Percentiles rank a stretch among this genome's conserved stretches.
Conservation (phyloP, 2,329 filamentous ascomycete species). For the Aspergillus texensis region DNA sequence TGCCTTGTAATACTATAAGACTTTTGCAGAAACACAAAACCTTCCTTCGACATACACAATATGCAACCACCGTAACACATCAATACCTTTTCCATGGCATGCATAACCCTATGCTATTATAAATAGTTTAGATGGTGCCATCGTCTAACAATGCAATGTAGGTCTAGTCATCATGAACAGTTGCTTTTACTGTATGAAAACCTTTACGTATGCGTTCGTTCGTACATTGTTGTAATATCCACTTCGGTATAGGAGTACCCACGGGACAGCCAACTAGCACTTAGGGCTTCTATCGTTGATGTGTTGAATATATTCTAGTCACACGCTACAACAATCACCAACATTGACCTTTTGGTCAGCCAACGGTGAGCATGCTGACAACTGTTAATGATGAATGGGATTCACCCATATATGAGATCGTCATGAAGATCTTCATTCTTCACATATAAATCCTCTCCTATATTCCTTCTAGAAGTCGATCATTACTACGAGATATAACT, state of each 20-base stretch:
- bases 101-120: too few species aligned
- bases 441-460: not conserved
- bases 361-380: not conserved
- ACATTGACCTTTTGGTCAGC: too few species aligned
- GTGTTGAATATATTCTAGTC: not conserved
- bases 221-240: too few species aligned
- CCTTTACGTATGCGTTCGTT: fast-evolving
- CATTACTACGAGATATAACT: not conserved
- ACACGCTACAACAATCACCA: not conserved
- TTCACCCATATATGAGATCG: not conserved
- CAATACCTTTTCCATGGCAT: fast-evolving
- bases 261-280: not conserved
- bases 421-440: not conserved
- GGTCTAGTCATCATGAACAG: too few species aligned
- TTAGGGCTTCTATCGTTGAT: not conserved
- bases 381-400: not conserved
- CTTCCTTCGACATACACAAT: too few species aligned
- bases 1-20: too few species aligned
- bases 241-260: too few species aligned
- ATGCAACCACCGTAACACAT: too few species aligned
- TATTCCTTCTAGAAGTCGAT: not conserved
- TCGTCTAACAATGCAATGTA: too few species aligned
- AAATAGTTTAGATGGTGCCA: too few species aligned
- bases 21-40: fast-evolving
- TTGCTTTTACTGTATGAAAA: fast-evolving